These are phyloP conservation scores for Arctostaphylos glauca DNA, from an alignment of 148 eudicot genomes.

Conservation along the genomic window DNA sequence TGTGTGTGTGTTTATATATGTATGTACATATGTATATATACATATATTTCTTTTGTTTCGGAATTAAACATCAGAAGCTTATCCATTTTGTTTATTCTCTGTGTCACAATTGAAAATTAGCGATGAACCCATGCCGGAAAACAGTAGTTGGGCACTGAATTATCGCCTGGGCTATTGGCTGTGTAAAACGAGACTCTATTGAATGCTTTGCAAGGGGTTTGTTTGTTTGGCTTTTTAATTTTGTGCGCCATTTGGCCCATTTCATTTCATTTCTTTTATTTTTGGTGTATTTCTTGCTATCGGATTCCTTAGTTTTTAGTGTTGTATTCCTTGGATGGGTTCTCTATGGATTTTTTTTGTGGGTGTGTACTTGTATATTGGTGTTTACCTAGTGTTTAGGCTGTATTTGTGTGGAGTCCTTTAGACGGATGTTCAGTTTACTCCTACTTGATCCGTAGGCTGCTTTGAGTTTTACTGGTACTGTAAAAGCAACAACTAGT, in stretches of 20 bases:
- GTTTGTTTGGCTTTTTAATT: not conserved
- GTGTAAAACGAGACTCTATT: not conserved
- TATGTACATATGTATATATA: too few species aligned
- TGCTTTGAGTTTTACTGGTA: too few species aligned
- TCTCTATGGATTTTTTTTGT: not conserved
- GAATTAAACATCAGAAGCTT: not conserved
- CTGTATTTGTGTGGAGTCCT: not conserved
- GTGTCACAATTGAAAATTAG: not conserved
- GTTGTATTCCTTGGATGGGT: constrained; percentile 10
- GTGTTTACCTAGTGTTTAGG: not conserved
- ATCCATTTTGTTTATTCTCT: not conserved
- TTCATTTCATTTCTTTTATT: not conserved
- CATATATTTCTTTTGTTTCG: not conserved
- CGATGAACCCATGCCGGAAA: not conserved
- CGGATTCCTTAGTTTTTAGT: not conserved
- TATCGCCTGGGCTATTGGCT: not conserved
- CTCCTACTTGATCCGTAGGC: too few species aligned
- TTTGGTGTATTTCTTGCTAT: not conserved
- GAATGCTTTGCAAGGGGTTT: not conserved
- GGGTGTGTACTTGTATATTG: not conserved
- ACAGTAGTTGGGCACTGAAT: not conserved
- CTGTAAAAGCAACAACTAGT: too few species aligned
- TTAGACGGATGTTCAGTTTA: too few species aligned
- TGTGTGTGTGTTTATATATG: not conserved
- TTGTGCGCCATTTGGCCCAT: not conserved